A percentile compares a stretch with the other conserved stretches of the same genome.
Evolutionary conservation across 257 asterid species (phyloP).

Genomic region (Solanum virginianum): DNA sequence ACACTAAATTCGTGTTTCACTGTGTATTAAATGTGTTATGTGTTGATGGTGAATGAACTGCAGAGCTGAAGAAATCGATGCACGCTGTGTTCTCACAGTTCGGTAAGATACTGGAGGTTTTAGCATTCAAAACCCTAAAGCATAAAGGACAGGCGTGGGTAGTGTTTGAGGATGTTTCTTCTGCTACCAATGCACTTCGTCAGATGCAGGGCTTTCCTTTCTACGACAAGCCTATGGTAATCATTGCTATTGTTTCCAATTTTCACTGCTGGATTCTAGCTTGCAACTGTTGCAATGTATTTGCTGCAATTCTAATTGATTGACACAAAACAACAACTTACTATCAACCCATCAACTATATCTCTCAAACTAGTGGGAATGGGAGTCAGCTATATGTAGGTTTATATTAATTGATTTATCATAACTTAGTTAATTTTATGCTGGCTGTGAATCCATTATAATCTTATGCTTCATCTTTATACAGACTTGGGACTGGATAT

Average conservation of each 20-base stretch:
- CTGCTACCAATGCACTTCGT: conserved; percentile 74
- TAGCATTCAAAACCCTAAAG: conserved; percentile 98
- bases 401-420: neutral
- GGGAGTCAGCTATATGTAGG: neutral
- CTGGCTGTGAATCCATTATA: neutral
- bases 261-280: neutral
- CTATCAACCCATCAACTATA: neutral
- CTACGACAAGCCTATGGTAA: conserved; percentile 92
- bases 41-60: neutral
- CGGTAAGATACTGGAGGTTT: conserved; percentile 85
- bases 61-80: conserved; percentile 90
- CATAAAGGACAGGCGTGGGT: conserved; percentile 99
- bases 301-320: neutral
- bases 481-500: neutral
- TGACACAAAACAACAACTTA: neutral
- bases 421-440: neutral
- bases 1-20: neutral
- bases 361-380: neutral
- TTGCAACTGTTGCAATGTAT: neutral
- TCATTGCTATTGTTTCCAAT: neutral
- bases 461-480: neutral
- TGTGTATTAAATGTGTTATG: neutral
- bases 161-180: conserved; percentile 75
- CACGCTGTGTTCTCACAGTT: conserved; percentile 94
- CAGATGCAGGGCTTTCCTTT: conserved; percentile 98